Percentiles rank a stretch among this genome's conserved stretches.
Evolutionary conservation across 2,329 filamentous ascomycete species (phyloP).

Genomic region (Myriosclerotinia scirpicola): DNA sequence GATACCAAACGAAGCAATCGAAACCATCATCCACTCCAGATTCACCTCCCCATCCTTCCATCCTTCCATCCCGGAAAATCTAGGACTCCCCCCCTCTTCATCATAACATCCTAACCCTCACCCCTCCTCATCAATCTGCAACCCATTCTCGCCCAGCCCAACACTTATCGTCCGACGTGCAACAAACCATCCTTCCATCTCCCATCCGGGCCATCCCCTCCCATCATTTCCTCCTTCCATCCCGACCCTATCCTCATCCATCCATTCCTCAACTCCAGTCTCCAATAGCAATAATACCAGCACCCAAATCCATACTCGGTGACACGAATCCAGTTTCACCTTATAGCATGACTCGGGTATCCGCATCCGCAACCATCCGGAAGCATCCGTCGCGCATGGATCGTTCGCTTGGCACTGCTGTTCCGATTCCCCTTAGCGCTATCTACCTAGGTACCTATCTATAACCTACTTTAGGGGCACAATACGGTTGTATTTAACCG

Average conservation of each 20-base stretch:
- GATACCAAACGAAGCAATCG: no score
- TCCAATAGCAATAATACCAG: no score
- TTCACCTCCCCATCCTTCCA: no score
- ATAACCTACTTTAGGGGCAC: no score
- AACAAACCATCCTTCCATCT: constrained; percentile 2
- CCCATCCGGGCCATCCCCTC: not conserved
- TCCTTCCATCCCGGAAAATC: no score
- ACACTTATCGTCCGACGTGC: constrained; percentile 22
- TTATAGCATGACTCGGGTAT: not conserved
- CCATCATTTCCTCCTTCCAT: not conserved
- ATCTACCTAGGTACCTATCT: no score
- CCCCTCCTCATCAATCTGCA: not conserved
- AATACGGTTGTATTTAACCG: no score
- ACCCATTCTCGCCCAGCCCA: constrained; percentile 21
- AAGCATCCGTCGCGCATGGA: not conserved
- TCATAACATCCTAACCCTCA: no score
- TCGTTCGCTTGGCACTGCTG: not conserved
- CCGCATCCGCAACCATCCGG: no score
- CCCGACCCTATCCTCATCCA: not conserved
- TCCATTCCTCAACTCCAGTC: no score
- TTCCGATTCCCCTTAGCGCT: not conserved
- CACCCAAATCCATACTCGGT: not conserved
- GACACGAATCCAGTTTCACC: constrained; percentile 1
- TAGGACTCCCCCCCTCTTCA: no score
- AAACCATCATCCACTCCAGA: no score